These are phyloP conservation scores for Chlorella sp. DNA, from an alignment of 139 green algal species.

Conservation along the genomic window DNA sequence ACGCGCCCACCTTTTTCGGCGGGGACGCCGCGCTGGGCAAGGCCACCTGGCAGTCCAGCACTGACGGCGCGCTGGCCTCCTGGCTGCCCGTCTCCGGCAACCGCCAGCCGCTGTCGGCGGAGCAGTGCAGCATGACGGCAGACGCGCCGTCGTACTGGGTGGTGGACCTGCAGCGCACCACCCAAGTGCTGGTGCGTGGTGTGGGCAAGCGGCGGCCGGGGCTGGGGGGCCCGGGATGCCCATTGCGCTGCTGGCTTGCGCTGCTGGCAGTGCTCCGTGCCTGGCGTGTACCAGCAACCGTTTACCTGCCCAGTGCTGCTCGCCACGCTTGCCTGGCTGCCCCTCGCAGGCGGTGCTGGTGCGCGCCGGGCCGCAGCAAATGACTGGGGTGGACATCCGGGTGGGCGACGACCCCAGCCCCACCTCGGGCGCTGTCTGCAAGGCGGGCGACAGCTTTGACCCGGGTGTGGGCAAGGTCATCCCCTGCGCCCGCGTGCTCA, in stretches of 20 bases:
- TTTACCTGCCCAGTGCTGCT: not conserved
- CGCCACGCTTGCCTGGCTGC: not conserved
- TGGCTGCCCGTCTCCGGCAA: slow-evolving; percentile 22
- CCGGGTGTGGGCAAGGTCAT: slow-evolving; percentile 10
- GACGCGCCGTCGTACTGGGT: slow-evolving; percentile 15
- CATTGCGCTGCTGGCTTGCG: not conserved
- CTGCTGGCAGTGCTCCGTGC: not conserved
- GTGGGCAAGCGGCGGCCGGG: not conserved
- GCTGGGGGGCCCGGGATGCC: not conserved
- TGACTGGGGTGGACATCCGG: slow-evolving; percentile 14
- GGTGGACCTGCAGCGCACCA: slow-evolving; percentile 32
- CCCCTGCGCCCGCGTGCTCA: slow-evolving; percentile 6
- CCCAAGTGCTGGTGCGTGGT: slow-evolving; percentile 1
- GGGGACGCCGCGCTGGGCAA: slow-evolving; percentile 13
- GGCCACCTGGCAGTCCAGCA: slow-evolving; percentile 25
- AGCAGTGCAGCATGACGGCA: not conserved
- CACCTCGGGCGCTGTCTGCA: not conserved
- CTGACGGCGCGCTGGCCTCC: not conserved
- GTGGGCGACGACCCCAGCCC: not conserved
- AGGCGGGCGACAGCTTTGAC: not conserved
- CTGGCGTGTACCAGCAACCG: not conserved
- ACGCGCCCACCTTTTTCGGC: slow-evolving; percentile 26
- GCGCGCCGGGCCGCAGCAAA: slow-evolving; percentile 8
- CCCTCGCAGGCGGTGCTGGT: slow-evolving; percentile 31
- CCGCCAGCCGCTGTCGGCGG: not conserved